Base-by-base conservation (phyloP, 1,284 basidiomycete species). In the Heterobasidion annosum region DNA sequence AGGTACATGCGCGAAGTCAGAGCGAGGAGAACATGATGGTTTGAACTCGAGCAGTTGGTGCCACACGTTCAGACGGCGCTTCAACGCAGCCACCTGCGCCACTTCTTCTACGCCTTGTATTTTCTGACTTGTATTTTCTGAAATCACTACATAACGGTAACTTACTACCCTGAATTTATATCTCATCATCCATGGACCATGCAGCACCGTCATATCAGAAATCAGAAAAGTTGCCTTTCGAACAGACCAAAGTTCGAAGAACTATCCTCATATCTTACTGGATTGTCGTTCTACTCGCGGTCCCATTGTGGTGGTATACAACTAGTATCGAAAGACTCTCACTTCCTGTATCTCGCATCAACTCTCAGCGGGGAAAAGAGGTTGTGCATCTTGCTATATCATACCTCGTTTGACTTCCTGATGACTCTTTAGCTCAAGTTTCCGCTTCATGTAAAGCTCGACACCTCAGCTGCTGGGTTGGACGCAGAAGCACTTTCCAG, bases 221-320 rank as follows among this genome's bases (percentile, higher is more conserved):
- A 15, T 74, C 59, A 81, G 79, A 61, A 78, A 87, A 63, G 69
- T 71, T 25, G 63, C 70, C 56, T 61, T 60, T 61, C 44, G 56
- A 61, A 40, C 47, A 54, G 13, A 18, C 44, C 7, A n/a, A 46
- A 47, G 70, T 74, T 54, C 75, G 83, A 51, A 70, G 83, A 59
- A 69, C 68, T 48, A 83, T 91, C 56, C 74, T 92, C 55, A 67
- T 75, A 5, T 81, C 86, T 0, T 95, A 94, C 67, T 91, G 91
- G 78, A 57, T 78, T 34, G 71, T 91, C 35, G 74, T 94, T 19
- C 58, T 93, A 19, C 69, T 90, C 7, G 83, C 85, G 1, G 56
- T 91, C 16, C 93, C 93, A 3, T 76, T 90, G 48, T 97, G 93
- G 93, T 96, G 90, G 91, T 76, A 74, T 48, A 85, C 88, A 19